Conservation (phyloP, 2,329 filamentous ascomycete genomes). For the Cercospora janseana region DNA sequence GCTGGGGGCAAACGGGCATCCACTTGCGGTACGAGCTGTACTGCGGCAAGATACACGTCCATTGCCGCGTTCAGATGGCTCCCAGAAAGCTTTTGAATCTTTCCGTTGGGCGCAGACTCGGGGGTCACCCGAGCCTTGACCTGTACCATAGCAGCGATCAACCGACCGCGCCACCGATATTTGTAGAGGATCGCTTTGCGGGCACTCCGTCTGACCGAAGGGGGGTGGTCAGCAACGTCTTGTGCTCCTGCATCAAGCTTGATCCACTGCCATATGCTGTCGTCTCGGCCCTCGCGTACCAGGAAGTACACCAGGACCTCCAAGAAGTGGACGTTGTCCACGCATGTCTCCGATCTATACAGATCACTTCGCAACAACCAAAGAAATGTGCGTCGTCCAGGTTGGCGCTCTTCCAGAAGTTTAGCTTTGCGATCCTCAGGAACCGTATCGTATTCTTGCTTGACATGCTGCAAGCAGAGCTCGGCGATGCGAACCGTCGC, state of each 20-base stretch:
- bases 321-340: constrained; percentile 25
- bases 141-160: constrained; percentile 22
- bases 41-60: constrained; percentile 16
- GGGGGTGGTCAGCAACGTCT: neutral
- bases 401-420: constrained; percentile 22
- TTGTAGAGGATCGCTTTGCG: constrained; percentile 5
- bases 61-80: constrained; percentile 18
- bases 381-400: constrained; percentile 32
- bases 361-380: constrained; percentile 33
- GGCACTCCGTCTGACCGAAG: neutral
- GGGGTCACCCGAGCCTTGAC: constrained; percentile 10
- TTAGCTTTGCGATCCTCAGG: constrained; percentile 16
- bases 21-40: constrained; percentile 11
- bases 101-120: neutral
- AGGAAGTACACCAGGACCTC: constrained; percentile 29
- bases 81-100: neutral
- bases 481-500: constrained; percentile 41
- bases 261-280: constrained; percentile 35
- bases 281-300: constrained; percentile 31
- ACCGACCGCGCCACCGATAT: constrained; percentile 28
- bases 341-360: constrained; percentile 24
- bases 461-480: constrained; percentile 40
- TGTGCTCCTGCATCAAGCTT: constrained; percentile 23
- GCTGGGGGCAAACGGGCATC: too few relatives aligned
- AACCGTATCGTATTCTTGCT: constrained; percentile 22